These are phyloP conservation scores for Zostera marina DNA, from an alignment of 116 monocot genomes.

Conservation along the genomic window DNA sequence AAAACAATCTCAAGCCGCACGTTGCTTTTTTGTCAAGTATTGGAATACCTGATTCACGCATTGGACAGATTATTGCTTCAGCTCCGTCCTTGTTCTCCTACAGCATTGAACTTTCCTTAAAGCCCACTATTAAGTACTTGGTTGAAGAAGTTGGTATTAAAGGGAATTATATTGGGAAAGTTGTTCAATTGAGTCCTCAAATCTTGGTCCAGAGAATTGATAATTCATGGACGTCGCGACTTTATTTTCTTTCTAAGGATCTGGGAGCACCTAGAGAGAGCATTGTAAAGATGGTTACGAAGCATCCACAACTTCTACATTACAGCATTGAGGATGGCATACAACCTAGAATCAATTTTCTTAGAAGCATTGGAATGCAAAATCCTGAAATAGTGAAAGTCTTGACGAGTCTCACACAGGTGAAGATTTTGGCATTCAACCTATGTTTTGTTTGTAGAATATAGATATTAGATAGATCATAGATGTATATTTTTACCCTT, in stretches of 20 bases:
- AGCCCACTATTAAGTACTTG: conserved; percentile 75
- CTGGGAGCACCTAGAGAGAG: conserved; percentile 72
- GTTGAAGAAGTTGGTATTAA: conserved; percentile 86
- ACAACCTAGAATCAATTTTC: conserved; percentile 80
- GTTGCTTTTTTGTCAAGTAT: conserved; percentile 54
- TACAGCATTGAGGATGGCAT: conserved; percentile 98
- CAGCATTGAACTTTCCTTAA: conserved; percentile 71
- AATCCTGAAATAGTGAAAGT: conserved; percentile 85
- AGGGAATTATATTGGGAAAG: conserved; percentile 59
- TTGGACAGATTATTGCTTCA: conserved; percentile 67
- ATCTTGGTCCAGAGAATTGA: conserved; percentile 77
- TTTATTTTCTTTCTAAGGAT: conserved; percentile 63
- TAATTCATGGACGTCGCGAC: conserved; percentile 66
- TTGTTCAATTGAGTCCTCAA: conserved; percentile 93
- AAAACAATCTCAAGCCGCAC: conserved; percentile 76
- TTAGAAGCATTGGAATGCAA: conserved; percentile 86
- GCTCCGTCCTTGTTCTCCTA: conserved; percentile 93
- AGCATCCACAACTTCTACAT: conserved; percentile 93
- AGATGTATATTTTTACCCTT: background rate
- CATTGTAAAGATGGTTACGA: conserved; percentile 88
- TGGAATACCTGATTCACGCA: conserved; percentile 59
- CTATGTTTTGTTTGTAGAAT: background rate
- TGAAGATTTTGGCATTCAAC: conserved; percentile 7
- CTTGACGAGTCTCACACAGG: conserved; percentile 82
- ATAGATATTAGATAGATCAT: too few species aligned